These are phyloP conservation scores for Myrica gale DNA, from an alignment of 306 rosid species.

Conservation along the genomic window DNA sequence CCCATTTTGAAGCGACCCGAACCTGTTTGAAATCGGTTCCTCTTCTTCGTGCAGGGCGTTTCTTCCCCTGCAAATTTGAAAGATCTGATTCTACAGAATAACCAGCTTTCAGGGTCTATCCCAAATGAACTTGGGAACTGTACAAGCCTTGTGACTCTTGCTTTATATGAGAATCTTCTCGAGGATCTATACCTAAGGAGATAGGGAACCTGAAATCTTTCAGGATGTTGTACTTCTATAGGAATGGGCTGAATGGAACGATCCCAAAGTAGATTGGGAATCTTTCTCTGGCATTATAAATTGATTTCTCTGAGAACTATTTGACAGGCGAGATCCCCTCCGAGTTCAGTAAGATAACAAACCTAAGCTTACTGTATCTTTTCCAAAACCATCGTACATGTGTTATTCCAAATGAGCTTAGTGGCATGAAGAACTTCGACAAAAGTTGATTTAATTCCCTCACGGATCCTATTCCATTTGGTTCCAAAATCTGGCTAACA, in stretches of 20 bases:
- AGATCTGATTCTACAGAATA: slow-evolving; percentile 63
- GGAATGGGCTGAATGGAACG: slow-evolving; percentile 81
- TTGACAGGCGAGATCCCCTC: slow-evolving; percentile 69
- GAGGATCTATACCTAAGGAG: slow-evolving; percentile 60
- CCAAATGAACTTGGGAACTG: slow-evolving; percentile 86
- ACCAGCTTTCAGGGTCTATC: slow-evolving; percentile 67
- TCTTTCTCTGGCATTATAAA: slow-evolving; percentile 56
- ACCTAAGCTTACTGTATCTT: slow-evolving; percentile 66
- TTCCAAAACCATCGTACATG: slow-evolving; percentile 85
- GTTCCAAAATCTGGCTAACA: slow-evolving; percentile 54
- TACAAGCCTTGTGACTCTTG: slow-evolving; percentile 63
- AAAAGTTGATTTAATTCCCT: slow-evolving; percentile 75
- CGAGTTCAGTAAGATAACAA: slow-evolving; percentile 67
- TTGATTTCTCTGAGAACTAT: slow-evolving; percentile 86
- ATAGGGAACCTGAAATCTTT: slow-evolving; percentile 71
- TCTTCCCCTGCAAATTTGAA: slow-evolving; percentile 45
- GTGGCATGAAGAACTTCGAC: slow-evolving; percentile 59
- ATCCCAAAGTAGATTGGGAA: slow-evolving; percentile 92
- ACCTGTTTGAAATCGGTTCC: no score
- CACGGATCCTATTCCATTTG: slow-evolving; percentile 66
- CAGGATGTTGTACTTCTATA: slow-evolving; percentile 67
- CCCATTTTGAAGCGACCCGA: no score
- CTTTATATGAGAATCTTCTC: slow-evolving; percentile 69
- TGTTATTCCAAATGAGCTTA: slow-evolving; percentile 69
- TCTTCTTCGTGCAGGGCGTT: no score